These are phyloP conservation scores for Yamadazyma philogaea DNA, from an alignment of 805 yeast genomes.

Conservation along the genomic window DNA sequence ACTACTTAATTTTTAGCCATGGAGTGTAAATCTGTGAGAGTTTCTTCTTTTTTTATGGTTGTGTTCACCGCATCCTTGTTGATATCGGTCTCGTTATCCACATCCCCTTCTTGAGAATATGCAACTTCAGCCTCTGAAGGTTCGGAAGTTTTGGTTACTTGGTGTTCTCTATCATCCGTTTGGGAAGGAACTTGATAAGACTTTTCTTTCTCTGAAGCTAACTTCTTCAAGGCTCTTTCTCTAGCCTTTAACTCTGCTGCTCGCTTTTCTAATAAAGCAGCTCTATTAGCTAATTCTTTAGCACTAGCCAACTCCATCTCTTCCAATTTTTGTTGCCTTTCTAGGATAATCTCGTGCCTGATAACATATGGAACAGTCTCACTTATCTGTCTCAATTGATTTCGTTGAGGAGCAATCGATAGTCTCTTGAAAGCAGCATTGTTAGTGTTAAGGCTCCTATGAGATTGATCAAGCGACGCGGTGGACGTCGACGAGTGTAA, in stretches of 20 bases:
- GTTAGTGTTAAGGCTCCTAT: conserved; percentile 20
- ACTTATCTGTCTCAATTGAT: conserved; percentile 70
- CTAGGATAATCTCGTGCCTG: conserved; percentile 70
- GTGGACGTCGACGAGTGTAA: conserved; percentile 31
- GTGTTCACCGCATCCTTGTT: conserved; percentile 12
- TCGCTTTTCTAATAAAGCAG: conserved; percentile 71
- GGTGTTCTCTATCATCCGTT: conserved; percentile 4
- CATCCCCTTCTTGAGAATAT: background rate
- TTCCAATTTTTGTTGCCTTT: conserved; percentile 74
- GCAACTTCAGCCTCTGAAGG: conserved; percentile 5
- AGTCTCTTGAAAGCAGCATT: conserved; percentile 40
- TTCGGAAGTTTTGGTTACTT: conserved; percentile 3
- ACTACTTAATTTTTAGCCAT: conserved; percentile 15
- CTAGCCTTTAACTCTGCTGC: conserved; percentile 69
- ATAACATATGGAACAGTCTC: conserved; percentile 84
- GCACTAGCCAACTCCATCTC: conserved; percentile 79
- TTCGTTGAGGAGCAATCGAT: conserved; percentile 49
- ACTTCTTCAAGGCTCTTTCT: conserved; percentile 53
- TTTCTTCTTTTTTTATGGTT: conserved; percentile 44
- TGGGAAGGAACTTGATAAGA: background rate
- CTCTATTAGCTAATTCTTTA: conserved; percentile 65
- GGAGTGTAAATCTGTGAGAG: conserved; percentile 51
- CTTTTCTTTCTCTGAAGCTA: conserved; percentile 24
- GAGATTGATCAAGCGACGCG: conserved; percentile 22
- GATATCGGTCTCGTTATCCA: background rate